These are phyloP conservation scores for Boechera divaricarpa DNA, from an alignment of 345 rosid genomes.

Conservation along the genomic window DNA sequence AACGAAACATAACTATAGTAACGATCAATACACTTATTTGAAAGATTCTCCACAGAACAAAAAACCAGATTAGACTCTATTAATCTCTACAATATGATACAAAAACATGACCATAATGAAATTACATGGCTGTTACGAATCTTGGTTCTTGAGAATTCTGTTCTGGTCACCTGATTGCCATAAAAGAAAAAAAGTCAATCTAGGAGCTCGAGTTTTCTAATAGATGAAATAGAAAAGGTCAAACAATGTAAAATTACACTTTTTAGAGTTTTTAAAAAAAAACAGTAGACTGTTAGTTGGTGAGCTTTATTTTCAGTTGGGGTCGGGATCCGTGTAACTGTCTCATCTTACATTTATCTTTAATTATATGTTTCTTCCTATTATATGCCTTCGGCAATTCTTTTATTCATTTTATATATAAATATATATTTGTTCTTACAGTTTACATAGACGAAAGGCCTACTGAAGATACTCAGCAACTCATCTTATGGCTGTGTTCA, in stretches of 20 bases:
- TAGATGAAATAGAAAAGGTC: slow-evolving; percentile 21
- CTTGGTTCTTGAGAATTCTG: slow-evolving; percentile 7
- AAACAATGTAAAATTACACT: slow-evolving; percentile 27
- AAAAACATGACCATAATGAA: too few species aligned
- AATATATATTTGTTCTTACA: background rate
- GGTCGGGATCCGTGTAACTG: slow-evolving; percentile 40
- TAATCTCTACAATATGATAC: background rate
- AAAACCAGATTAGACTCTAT: background rate
- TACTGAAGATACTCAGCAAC: slow-evolving; percentile 25
- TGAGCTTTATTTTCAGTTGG: slow-evolving; percentile 31
- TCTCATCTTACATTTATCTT: slow-evolving; percentile 16
- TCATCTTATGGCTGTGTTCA: slow-evolving; percentile 4
- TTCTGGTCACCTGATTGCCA: slow-evolving; percentile 10
- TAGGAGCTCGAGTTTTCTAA: slow-evolving; percentile 23
- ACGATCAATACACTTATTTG: background rate
- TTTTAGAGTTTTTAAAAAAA: background rate
- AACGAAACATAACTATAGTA: background rate
- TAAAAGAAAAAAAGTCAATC: slow-evolving; percentile 30
- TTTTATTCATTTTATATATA: background rate
- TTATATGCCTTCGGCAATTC: background rate
- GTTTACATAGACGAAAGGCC: slow-evolving; percentile 1
- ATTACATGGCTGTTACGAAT: background rate
- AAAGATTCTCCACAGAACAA: background rate
- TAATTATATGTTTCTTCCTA: slow-evolving; percentile 11
- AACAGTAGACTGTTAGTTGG: slow-evolving; percentile 38